A percentile compares a stretch with the other conserved stretches of the same genome.
phyloP scores from a whole-genome alignment of 805 yeast genomes.

The Grigorovia yakushimaensis region DNA sequence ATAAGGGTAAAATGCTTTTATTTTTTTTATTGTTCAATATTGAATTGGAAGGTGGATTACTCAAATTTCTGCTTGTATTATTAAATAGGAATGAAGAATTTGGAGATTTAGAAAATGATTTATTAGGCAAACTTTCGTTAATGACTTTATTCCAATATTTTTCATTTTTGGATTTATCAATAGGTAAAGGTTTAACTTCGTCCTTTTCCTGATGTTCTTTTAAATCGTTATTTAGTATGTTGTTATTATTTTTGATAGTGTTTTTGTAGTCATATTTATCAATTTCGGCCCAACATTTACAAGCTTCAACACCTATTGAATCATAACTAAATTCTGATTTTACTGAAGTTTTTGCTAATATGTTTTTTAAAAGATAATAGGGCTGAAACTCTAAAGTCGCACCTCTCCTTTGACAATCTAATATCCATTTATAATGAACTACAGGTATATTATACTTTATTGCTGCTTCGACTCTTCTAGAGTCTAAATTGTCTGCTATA shows the following conservation, averaged over 20 bases:
- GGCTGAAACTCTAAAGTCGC: slow-evolving; percentile 32
- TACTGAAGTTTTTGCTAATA: neutral
- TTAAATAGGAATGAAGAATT: neutral
- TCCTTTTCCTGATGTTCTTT: neutral
- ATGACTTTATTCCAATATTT: neutral
- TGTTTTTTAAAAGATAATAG: slow-evolving; percentile 22
- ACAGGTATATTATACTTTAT: slow-evolving; percentile 31
- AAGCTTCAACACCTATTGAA: slow-evolving; percentile 28
- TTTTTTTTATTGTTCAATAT: neutral
- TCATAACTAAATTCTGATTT: slow-evolving; percentile 14
- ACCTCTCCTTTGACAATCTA: slow-evolving; percentile 32
- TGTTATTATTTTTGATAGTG: neutral
- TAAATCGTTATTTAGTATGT: neutral
- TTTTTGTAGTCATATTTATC: neutral
- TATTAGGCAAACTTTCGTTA: neutral
- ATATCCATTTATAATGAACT: slow-evolving; percentile 37
- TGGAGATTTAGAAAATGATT: neutral
- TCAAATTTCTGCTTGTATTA: neutral
- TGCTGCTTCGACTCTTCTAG: slow-evolving; percentile 31
- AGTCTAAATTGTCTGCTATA: slow-evolving; percentile 20
- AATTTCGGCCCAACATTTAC: slow-evolving; percentile 17
- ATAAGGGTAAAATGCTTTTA: slow-evolving; percentile 4
- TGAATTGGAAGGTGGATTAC: neutral
- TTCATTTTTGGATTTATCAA: neutral
- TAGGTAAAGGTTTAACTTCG: neutral